Evolutionary conservation across 805 yeast genomes (phyloP).

Genomic region (Lipomyces sp.): DNA sequence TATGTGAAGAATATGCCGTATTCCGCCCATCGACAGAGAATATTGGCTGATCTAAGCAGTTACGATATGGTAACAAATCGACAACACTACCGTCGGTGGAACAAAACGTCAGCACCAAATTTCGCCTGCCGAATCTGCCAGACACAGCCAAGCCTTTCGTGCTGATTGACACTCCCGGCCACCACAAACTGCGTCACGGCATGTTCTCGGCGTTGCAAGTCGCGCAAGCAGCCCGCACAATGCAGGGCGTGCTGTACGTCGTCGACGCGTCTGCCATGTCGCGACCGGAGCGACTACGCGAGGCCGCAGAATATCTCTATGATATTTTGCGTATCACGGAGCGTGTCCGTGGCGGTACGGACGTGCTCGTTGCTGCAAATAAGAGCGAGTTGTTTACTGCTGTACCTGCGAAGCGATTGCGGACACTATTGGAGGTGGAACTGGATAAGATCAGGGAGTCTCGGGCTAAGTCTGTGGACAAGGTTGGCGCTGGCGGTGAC

Average conservation of each 20-base stretch:
- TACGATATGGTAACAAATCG: slow-evolving; percentile 36
- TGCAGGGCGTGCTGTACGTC: slow-evolving; percentile 73
- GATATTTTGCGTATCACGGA: slow-evolving; percentile 53
- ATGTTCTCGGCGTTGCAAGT: slow-evolving; percentile 54
- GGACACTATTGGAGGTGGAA: slow-evolving; percentile 64
- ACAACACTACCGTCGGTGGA: slow-evolving; percentile 60
- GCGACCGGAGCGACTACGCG: slow-evolving; percentile 34
- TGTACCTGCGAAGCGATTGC: slow-evolving; percentile 68
- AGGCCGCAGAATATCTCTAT: slow-evolving; percentile 35
- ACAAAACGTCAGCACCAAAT: slow-evolving; percentile 49
- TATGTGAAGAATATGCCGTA: slow-evolving; percentile 7
- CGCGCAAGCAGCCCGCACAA: slow-evolving; percentile 47
- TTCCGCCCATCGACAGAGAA: background rate
- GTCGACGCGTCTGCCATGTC: slow-evolving; percentile 67
- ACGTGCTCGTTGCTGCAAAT: slow-evolving; percentile 76
- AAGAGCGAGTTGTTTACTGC: slow-evolving; percentile 86
- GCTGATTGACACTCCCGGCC: slow-evolving; percentile 88
- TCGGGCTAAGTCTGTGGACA: slow-evolving; percentile 55
- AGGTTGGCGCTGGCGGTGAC: slow-evolving; percentile 34
- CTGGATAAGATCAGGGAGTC: slow-evolving; percentile 60
- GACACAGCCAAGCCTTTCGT: slow-evolving; percentile 51
- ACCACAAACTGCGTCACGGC: slow-evolving; percentile 67
- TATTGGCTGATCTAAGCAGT: slow-evolving; percentile 13
- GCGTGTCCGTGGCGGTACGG: slow-evolving; percentile 65
- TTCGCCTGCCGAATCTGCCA: slow-evolving; percentile 50